Evolutionary conservation across 345 rosid genomes (phyloP).

Genomic region (Bruguiera parviflora): DNA sequence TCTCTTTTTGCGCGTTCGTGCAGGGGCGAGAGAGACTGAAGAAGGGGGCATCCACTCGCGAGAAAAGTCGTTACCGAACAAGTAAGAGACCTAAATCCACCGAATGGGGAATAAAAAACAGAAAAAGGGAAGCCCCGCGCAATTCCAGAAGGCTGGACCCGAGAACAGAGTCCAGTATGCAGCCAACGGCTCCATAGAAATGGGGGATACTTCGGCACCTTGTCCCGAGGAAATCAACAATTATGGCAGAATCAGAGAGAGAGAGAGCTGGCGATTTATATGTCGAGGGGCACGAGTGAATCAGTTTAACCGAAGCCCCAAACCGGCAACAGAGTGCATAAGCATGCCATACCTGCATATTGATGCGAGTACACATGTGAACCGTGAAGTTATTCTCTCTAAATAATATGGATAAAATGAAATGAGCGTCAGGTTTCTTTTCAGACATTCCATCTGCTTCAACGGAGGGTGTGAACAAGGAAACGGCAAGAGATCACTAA

Average conservation of each 20-base stretch:
- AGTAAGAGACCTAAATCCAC: too few species aligned
- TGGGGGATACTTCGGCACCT: not conserved
- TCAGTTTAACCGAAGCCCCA: not conserved
- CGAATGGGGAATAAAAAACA: too few species aligned
- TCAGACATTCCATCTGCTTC: constrained; percentile 19
- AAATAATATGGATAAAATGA: not conserved
- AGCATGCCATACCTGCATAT: not conserved
- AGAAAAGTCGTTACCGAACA: too few species aligned
- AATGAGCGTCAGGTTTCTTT: constrained; percentile 22
- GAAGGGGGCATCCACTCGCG: too few species aligned
- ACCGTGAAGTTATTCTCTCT: constrained; percentile 19
- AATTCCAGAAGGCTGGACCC: not conserved
- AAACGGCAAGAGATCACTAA: constrained; percentile 9
- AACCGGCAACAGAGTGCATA: not conserved
- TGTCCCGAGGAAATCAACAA: not conserved
- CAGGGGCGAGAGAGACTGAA: too few species aligned
- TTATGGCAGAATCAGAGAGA: not conserved
- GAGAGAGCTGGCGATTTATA: not conserved
- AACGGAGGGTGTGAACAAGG: constrained; percentile 15
- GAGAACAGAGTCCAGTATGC: not conserved
- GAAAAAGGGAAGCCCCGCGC: too few species aligned
- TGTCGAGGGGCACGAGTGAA: not conserved
- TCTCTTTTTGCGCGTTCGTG: too few species aligned
- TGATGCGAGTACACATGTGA: not conserved
- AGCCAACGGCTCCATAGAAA: too few species aligned